phyloP scores from a whole-genome alignment of 257 asterid species.

The Gentiana dahurica region DNA sequence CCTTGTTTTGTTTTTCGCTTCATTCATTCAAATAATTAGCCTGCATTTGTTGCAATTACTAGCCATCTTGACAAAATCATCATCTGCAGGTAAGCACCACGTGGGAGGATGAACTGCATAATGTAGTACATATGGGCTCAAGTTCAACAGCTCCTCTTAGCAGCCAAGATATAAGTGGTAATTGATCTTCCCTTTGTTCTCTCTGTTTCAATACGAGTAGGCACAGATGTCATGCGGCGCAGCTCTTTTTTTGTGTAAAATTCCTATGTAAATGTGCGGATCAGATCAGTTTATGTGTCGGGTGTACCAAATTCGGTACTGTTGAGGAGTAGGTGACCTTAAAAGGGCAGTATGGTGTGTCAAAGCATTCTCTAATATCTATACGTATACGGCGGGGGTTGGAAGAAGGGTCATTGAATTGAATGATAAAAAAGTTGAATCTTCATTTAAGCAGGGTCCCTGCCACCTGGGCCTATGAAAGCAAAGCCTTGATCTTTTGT shows the following conservation, averaged over 20 bases:
- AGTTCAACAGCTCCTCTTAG: slow-evolving; percentile 28
- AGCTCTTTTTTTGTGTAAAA: no score
- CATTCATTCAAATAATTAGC: not conserved
- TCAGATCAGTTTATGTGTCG: no score
- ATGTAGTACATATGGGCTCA: slow-evolving; percentile 53
- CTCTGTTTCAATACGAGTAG: not conserved
- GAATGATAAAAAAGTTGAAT: no score
- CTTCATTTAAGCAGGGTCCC: slow-evolving; percentile 11
- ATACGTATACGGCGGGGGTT: no score
- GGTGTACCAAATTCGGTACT: no score
- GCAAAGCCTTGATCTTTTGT: slow-evolving; percentile 35
- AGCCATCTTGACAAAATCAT: no score
- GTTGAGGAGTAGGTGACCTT: no score
- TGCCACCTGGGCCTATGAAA: slow-evolving; percentile 45
- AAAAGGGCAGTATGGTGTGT: no score
- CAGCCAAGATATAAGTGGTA: slow-evolving; percentile 54
- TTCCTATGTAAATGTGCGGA: no score
- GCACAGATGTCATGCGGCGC: no score
- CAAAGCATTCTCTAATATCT: no score
- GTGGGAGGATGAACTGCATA: slow-evolving; percentile 73
- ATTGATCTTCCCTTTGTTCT: not conserved
- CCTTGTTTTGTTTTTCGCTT: not conserved
- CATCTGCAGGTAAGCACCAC: slow-evolving; percentile 23
- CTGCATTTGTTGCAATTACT: not conserved
- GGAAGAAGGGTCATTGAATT: no score